These are phyloP conservation scores for Haplographium delicatum DNA, from an alignment of 495 filamentous ascomycete genomes.

Conservation along the genomic window DNA sequence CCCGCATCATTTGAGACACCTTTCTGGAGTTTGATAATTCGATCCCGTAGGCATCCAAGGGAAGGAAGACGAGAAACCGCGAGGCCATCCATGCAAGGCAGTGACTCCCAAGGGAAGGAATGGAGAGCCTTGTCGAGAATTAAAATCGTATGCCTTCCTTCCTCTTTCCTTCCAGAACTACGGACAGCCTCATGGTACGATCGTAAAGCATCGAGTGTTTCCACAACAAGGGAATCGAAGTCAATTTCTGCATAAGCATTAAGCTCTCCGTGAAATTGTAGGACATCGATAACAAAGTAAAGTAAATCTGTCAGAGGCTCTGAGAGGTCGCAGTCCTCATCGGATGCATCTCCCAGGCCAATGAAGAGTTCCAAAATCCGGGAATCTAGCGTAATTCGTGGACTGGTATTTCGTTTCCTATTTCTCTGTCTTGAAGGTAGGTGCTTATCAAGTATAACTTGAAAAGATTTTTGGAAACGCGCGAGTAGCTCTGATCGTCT, in stretches of 20 bases:
- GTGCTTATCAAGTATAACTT: constrained; percentile 77
- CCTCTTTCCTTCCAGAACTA: constrained; percentile 21
- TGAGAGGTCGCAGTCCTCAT: constrained; percentile 64
- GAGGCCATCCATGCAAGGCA: constrained; percentile 76
- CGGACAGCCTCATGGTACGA: constrained; percentile 62
- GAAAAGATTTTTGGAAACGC: constrained; percentile 69
- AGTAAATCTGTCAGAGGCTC: constrained; percentile 84
- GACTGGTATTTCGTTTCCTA: constrained; percentile 41
- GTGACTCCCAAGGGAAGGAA: constrained; percentile 89
- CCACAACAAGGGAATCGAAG: constrained; percentile 83
- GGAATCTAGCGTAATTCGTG: constrained; percentile 59
- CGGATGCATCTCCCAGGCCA: constrained; percentile 68
- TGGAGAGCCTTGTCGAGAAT: constrained; percentile 91
- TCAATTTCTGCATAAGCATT: constrained; percentile 99
- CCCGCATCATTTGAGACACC: constrained; percentile 18
- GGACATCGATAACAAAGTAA: constrained; percentile 92
- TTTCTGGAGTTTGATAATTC: constrained; percentile 50
- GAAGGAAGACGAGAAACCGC: constrained; percentile 82
- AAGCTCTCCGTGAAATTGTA: constrained; percentile 92
- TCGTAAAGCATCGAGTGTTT: constrained; percentile 73
- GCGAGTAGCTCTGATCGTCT: constrained; percentile 56
- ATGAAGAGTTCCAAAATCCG: constrained; percentile 84
- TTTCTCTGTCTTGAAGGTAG: constrained; percentile 76
- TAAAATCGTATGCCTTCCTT: constrained; percentile 71
- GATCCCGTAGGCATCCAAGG: constrained; percentile 68